A percentile compares a stretch with the other conserved stretches of the same genome.
Evolutionary conservation across 305 asterid species (phyloP).

Genomic region (Fraxinus nigra): DNA sequence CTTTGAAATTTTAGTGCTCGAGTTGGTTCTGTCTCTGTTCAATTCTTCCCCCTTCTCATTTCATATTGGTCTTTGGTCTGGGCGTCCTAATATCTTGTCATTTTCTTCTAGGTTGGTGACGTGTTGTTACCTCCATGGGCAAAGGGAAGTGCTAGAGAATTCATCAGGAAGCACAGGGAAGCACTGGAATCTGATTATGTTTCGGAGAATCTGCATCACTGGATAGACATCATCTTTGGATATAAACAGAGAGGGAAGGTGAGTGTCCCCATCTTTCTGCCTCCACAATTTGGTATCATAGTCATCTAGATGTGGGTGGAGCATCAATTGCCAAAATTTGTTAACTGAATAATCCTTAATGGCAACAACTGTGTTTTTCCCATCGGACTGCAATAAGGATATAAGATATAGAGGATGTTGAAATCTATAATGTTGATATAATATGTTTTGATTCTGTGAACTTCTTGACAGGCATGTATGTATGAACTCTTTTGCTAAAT

Average conservation of each 20-base stretch:
- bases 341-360: background rate
- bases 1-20: background rate
- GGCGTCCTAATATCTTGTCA: conserved; percentile 24
- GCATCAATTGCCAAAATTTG: background rate
- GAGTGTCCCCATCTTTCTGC: background rate
- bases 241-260: conserved; percentile 97
- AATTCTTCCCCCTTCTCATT: conserved; percentile 1
- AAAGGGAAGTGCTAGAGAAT: conserved; percentile 87
- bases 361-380: too few relatives aligned
- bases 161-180: conserved; percentile 91
- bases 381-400: background rate
- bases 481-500: background rate
- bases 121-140: conserved; percentile 98
- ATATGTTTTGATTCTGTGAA: background rate
- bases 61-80: conserved; percentile 9
- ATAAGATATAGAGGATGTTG: background rate
- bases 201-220: conserved; percentile 93
- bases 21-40: conserved; percentile 3
- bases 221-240: conserved; percentile 99
- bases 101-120: conserved; percentile 74
- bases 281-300: background rate
- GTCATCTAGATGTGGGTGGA: background rate
- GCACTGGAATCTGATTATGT: conserved; percentile 96
- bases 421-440: too few relatives aligned
- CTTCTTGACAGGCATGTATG: background rate